Evolutionary conservation across 2,329 filamentous ascomycete genomes (phyloP).

Genomic region (Cladorrhinum sp.): DNA sequence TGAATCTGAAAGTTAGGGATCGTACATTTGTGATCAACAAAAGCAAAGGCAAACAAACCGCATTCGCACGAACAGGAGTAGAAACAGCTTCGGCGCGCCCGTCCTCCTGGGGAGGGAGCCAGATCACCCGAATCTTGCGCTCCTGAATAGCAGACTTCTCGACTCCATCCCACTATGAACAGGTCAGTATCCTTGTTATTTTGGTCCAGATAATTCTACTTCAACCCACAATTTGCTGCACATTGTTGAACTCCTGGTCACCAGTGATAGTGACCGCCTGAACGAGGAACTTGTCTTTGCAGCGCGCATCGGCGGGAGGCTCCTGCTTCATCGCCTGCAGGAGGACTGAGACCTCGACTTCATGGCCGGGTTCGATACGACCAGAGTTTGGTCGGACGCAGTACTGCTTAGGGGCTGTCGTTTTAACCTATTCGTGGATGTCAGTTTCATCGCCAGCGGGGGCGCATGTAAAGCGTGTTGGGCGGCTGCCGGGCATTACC

Average conservation of each 20-base stretch:
- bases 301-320: slow-evolving; percentile 79
- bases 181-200: slow-evolving; percentile 26
- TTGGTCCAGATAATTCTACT: slow-evolving; percentile 11
- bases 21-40: neutral
- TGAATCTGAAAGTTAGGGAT: neutral
- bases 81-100: slow-evolving; percentile 22
- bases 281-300: slow-evolving; percentile 96
- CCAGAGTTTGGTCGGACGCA: slow-evolving; percentile 97
- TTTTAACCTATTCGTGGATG: slow-evolving; percentile 73
- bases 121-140: slow-evolving; percentile 92
- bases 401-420: slow-evolving; percentile 98
- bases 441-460: slow-evolving; percentile 28
- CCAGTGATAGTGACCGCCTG: slow-evolving; percentile 82
- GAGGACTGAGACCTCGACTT: slow-evolving; percentile 95
- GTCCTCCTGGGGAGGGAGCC: slow-evolving; percentile 62
- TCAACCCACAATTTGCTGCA: slow-evolving; percentile 71
- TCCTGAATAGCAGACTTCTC: slow-evolving; percentile 80
- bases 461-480: neutral
- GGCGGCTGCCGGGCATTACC: slow-evolving; percentile 41
- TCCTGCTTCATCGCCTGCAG: slow-evolving; percentile 98
- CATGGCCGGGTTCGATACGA: slow-evolving; percentile 83
- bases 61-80: slow-evolving; percentile 34
- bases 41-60: slow-evolving; percentile 24
- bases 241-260: slow-evolving; percentile 79
- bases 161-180: slow-evolving; percentile 69